Base-by-base conservation (phyloP, 768 basidiomycete species). In the Pisolithus orientalis region DNA sequence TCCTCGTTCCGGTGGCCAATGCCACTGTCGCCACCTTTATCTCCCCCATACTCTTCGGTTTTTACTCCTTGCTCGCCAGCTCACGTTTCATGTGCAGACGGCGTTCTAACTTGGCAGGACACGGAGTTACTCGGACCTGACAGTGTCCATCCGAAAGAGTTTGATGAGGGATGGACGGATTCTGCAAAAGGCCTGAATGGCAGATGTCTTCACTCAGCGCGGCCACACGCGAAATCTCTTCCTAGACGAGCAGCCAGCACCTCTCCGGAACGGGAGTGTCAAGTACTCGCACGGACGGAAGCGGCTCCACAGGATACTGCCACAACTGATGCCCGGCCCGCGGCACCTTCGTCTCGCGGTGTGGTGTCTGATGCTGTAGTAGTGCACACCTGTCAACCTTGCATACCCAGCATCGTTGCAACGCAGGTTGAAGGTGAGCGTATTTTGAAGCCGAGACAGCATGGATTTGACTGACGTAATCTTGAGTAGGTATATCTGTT, bases 361-460 rank as follows among this genome's bases (percentile, higher is more conserved):
- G 32, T 37, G 44, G 56, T 14, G 10, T 37, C 63, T 47, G 57
- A 75, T 38, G 64, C 69, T 16, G 75, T 83, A 32, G 76, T 86
- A 3, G 80, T 87, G 34, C 78, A 75, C 63, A 85, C 86, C 45
- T 82, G 82, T 58, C 73, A 78, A 56, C 84, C 83, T 17, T 82
- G 80, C 67, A 71, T 66, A 8, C 84, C 84, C 44, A 69, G 80
- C 31, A 79, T 88, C 53, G 79, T 72, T 59, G 85, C 85, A 32
- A 85, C 81, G 5, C 80, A 84, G 60, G 69, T 85, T 51, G 85
- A 87, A 77, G 85, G 86, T 85, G 53, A 31, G 79, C 63, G 49
- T n/a, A 24, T 37, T 29, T 24, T 27, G 5, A 29, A 34, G 14
- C 10, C 13, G 5, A 14, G 21, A 38, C 34, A 16, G 47, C 17